Evolutionary conservation across 805 yeast species (phyloP).

Genomic region (Teunomyces gatunensis): DNA sequence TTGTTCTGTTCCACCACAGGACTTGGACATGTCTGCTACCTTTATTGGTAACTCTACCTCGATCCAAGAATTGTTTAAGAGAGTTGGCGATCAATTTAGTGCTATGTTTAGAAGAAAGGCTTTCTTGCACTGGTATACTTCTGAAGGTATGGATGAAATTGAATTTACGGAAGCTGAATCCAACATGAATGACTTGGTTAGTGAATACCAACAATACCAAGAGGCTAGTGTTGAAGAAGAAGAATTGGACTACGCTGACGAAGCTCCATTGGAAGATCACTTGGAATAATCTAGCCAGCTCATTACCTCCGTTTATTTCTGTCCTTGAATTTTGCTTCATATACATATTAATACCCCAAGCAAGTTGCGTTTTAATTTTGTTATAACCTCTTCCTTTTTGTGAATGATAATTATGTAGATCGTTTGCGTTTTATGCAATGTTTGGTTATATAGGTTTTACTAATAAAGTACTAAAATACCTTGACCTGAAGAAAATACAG

Average conservation of each 20-base stretch:
- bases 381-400: conserved; percentile 2
- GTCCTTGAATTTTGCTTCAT: conserved; percentile 9
- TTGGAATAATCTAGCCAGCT: conserved; percentile 28
- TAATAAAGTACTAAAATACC: background rate
- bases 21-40: conserved; percentile 85
- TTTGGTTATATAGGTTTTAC: conserved; percentile 5
- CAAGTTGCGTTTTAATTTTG: conserved; percentile 4
- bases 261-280: conserved; percentile 57
- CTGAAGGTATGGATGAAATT: conserved; percentile 95
- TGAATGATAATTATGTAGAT: conserved; percentile 2
- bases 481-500: background rate
- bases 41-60: conserved; percentile 93
- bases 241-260: conserved; percentile 68
- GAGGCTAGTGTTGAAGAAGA: conserved; percentile 76
- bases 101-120: conserved; percentile 94
- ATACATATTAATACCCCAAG: conserved; percentile 9
- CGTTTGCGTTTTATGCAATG: conserved; percentile 1
- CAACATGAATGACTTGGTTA: conserved; percentile 82
- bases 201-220: conserved; percentile 90
- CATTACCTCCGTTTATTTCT: conserved; percentile 7
- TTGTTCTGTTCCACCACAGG: conserved; percentile 87
- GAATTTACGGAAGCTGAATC: conserved; percentile 94
- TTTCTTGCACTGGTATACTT: conserved; percentile 93
- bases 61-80: conserved; percentile 84
- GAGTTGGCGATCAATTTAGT: conserved; percentile 85